phyloP scores from a whole-genome alignment of 2,329 filamentous ascomycete genomes.

The Apiospora phragmitis region DNA sequence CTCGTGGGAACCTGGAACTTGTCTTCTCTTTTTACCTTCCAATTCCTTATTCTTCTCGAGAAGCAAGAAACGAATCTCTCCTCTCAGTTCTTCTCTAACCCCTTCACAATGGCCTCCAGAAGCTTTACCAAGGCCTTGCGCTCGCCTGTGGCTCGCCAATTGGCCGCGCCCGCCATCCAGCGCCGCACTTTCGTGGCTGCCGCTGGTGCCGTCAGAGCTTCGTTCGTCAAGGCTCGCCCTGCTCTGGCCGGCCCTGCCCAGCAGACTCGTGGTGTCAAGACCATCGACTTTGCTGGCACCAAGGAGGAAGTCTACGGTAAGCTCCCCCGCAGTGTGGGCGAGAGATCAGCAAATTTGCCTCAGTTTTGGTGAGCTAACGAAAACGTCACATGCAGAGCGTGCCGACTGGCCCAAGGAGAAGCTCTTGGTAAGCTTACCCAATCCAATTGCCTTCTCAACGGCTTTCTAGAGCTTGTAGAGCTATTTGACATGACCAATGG shows the following conservation, averaged over 20 bases:
- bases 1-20: not conserved
- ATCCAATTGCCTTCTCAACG: conserved; percentile 14
- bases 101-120: conserved; percentile 73
- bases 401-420: conserved; percentile 98
- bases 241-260: conserved; percentile 49
- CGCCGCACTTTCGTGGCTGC: conserved; percentile 64
- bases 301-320: conserved; percentile 94
- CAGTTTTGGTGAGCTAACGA: conserved; percentile 23
- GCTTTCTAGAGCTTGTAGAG: not conserved
- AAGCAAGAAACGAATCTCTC: conserved; percentile 21
- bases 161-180: conserved; percentile 60
- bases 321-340: conserved; percentile 26
- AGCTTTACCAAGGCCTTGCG: conserved; percentile 69
- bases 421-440: conserved; percentile 85
- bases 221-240: conserved; percentile 47
- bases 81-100: conserved; percentile 26
- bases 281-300: conserved; percentile 94
- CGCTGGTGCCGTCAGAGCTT: conserved; percentile 54
- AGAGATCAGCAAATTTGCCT: not conserved
- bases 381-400: conserved; percentile 66
- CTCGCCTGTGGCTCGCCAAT: conserved; percentile 63
- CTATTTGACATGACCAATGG: conserved; percentile 19
- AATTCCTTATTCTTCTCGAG: conserved; percentile 21
- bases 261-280: conserved; percentile 90
- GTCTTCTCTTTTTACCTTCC: conserved; percentile 15